Base-by-base conservation (phyloP, 2,329 filamentous ascomycete species). In the Epichloe amarillans region DNA sequence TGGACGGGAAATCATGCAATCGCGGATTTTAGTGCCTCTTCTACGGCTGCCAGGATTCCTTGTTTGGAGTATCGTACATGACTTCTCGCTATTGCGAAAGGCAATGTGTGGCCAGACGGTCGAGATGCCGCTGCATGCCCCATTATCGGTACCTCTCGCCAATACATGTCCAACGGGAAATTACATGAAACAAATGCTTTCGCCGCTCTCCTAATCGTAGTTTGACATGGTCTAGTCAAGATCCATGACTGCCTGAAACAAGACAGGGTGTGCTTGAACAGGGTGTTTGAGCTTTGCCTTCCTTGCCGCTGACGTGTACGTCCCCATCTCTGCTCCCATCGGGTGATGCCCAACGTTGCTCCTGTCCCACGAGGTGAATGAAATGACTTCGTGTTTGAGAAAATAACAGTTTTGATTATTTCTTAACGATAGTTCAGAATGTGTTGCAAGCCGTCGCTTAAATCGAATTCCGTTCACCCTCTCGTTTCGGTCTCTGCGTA, bases 111-210 rank as follows among this genome's bases (percentile, higher is more conserved):
- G 46, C 33, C 33, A n/a, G 33, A 36, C 44, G 26, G 17, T 37
- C 17, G 40, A 49, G 14, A 41, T 15, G 8, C 39, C 39, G 21
- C 17, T n/a, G n/a, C 23, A 37, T 49, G 42, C 42, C 40, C 17
- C 42, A 12, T 38, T 17, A 5, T 15, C 19, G 19, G 38, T n/a
- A 44, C 35, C 14, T 23, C 14, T 23, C 15, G 46, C 43, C 26
- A 30, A 41, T 36, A 33, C 14, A 43, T 50, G 50, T 47, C 50
- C 47, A 52, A 52, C 38, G 42, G 15, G 41, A 37, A 35, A 46
- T n/a, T 42, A 35, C 15, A 40, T 21, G 35, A 43, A 37, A 46
- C 10, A 42, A 45, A 38, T 15, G 40, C 33, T 7, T 36, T 49
- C 47, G 40, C 40, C 47, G 47, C 39, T 26, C 40, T 26, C 30